Base-by-base conservation (phyloP, 2,329 filamentous ascomycete species). In the Aspergillus fischeri region DNA sequence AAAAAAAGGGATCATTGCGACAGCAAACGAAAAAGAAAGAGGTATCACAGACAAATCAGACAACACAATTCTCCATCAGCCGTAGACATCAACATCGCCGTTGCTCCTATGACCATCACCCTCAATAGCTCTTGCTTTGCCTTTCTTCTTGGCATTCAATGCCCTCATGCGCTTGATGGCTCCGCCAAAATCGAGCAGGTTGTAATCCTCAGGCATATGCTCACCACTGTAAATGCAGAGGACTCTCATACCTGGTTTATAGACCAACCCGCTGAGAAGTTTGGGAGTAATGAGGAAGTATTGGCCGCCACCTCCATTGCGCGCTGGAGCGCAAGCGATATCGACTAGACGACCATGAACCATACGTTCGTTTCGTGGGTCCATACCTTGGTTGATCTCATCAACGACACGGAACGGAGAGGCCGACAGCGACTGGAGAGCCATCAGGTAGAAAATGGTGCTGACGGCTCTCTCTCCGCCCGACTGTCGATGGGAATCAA, bases 311-410 rank as follows among this genome's bases (percentile, higher is more conserved):
- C 76, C 69, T 20, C 66, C 63, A 38, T 89, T 57, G 21, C 63
- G 60, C 63, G 86, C 84, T 9, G 72, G 64, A 7, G 70, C 72
- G 74, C 94, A 97, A 47, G 94, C 94, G 70, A 99, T 97, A 69
- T 97, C 92, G 8, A 99, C 94, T 89, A 99, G 95, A 62, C 94
- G 90, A 71, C 93, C 91, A 77, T 99, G 94, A 17, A 99, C 92
- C 85, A 97, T 95, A 65, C 94, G 90, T 77, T 99, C 94, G 75
- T 99, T 99, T 67, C 94, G 88, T 47, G 93, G 94, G 73, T 99
- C 94, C 94, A 99, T 99, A 64, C 94, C 94, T 77, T 99, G 94
- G 71, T 99, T 99, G 81, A 99, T 99, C 78, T 99, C 94, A 75
- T 99, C 94, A 58, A 99, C 94, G 51, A 99, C 93, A 53, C 94